Percentiles rank a stretch among this genome's conserved stretches.
These are phyloP conservation scores for Exobasidium cylindrosporum DNA, from an alignment of 1,284 basidiomycete genomes.

Conservation along the genomic window DNA sequence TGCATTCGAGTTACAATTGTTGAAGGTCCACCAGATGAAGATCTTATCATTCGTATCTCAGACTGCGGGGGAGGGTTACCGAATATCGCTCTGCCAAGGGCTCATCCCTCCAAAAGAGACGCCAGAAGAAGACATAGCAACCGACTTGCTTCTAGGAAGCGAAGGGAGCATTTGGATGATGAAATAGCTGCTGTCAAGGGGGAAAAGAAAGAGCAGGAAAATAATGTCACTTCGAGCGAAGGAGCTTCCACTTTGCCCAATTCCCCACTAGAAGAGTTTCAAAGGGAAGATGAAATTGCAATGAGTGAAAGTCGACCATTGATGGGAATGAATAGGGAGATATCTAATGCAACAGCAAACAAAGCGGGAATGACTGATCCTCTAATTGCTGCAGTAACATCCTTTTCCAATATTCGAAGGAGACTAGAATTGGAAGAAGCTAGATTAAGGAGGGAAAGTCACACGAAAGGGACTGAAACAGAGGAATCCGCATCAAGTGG, in stretches of 20 bases:
- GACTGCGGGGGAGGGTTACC: constrained; percentile 37
- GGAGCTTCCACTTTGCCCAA: constrained; percentile 14
- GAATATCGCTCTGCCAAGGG: neutral
- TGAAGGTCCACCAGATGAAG: constrained; percentile 44
- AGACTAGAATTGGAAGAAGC: constrained; percentile 30
- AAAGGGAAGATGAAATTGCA: constrained; percentile 4
- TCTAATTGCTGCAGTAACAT: constrained; percentile 39
- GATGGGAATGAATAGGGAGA: constrained; percentile 26
- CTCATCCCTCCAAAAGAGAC: neutral
- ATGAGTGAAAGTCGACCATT: constrained; percentile 15
- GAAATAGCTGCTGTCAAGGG: neutral
- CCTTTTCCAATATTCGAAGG: constrained; percentile 41
- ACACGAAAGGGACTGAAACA: neutral
- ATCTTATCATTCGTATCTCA: constrained; percentile 49
- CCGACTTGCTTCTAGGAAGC: constrained; percentile 11
- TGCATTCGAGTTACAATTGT: constrained; percentile 48
- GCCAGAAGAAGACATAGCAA: neutral
- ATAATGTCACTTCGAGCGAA: neutral
- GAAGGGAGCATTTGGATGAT: constrained; percentile 1
- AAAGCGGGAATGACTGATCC: constrained; percentile 8
- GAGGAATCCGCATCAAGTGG: neutral
- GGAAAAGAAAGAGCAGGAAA: neutral
- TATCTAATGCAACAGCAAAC: constrained; percentile 8
- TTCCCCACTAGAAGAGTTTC: neutral
- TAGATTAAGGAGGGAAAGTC: neutral